Conservation (phyloP, 179 eudicot species). For the Nepenthes alata region DNA sequence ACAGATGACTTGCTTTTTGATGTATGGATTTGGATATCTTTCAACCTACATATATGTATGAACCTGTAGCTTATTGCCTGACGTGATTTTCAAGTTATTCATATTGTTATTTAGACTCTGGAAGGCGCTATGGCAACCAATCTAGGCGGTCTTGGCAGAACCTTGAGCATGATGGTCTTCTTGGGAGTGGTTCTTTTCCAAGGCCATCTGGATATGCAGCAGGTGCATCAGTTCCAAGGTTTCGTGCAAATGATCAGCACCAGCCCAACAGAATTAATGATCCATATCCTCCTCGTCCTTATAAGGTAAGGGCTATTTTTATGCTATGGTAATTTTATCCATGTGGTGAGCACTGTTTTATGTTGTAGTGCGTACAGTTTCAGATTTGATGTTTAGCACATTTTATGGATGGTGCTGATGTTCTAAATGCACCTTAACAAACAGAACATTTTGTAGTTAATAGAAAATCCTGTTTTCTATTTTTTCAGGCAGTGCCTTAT, state of each 20-base stretch:
- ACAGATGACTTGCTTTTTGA: background rate
- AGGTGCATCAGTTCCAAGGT: conserved; percentile 47
- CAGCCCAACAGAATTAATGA: conserved; percentile 65
- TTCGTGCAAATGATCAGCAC: conserved; percentile 39
- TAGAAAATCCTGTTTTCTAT: background rate
- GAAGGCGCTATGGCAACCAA: conserved; percentile 51
- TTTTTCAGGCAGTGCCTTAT: conserved; percentile 67
- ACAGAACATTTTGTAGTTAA: background rate
- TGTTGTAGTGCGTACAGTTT: background rate
- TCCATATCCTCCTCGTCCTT: conserved; percentile 98
- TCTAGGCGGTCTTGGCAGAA: conserved; percentile 66
- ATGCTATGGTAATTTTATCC: background rate
- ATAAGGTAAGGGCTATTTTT: conserved; percentile 41
- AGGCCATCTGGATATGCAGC: conserved; percentile 70
- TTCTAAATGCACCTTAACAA: background rate
- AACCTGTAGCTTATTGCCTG: background rate
- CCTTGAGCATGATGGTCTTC: conserved; percentile 94
- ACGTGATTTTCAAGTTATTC: conserved; percentile 3
- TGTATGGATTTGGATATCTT: background rate
- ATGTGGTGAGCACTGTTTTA: background rate
- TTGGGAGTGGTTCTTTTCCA: conserved; percentile 94
- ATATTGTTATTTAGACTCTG: conserved; percentile 41
- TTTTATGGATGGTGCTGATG: background rate
- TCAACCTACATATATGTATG: background rate
- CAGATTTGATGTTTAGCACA: background rate